Conservation (phyloP, 495 filamentous ascomycete genomes). For the Rusavskia elegans region DNA sequence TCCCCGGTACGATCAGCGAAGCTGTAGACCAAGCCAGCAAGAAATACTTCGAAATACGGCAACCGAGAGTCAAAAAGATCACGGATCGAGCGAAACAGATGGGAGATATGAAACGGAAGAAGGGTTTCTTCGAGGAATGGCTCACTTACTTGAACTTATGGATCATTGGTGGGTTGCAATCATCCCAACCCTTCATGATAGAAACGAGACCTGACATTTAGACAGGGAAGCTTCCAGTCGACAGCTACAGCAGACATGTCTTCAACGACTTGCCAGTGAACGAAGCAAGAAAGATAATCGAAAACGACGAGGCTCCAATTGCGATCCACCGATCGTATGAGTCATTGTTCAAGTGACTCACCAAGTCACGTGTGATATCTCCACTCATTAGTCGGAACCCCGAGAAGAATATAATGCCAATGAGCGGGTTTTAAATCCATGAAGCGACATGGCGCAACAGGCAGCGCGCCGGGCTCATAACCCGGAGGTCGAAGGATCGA, state of each 20-base stretch:
- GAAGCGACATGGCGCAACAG: no score
- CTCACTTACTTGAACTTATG: conserved; percentile 22
- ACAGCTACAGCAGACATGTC: background rate
- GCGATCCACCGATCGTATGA: no score
- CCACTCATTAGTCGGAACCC: no score
- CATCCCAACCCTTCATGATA: background rate
- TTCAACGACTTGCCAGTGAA: background rate
- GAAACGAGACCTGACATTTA: background rate
- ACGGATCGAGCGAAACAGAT: conserved; percentile 16
- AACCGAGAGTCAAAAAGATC: conserved; percentile 19
- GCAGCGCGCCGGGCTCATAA: no score
- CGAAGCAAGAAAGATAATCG: background rate
- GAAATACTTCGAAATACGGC: conserved; percentile 17
- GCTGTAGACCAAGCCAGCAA: conserved; percentile 16
- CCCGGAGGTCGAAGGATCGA: no score
- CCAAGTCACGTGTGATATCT: no score
- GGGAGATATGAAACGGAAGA: conserved; percentile 19
- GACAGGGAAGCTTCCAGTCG: background rate
- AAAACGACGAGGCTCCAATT: background rate
- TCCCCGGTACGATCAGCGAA: background rate
- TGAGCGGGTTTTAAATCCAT: no score
- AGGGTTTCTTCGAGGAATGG: conserved; percentile 19
- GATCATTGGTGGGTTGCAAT: background rate
- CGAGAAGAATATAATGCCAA: no score
- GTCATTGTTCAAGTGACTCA: no score